These are phyloP conservation scores for Starmerella davenportii DNA, from an alignment of 805 yeast species.

Conservation along the genomic window DNA sequence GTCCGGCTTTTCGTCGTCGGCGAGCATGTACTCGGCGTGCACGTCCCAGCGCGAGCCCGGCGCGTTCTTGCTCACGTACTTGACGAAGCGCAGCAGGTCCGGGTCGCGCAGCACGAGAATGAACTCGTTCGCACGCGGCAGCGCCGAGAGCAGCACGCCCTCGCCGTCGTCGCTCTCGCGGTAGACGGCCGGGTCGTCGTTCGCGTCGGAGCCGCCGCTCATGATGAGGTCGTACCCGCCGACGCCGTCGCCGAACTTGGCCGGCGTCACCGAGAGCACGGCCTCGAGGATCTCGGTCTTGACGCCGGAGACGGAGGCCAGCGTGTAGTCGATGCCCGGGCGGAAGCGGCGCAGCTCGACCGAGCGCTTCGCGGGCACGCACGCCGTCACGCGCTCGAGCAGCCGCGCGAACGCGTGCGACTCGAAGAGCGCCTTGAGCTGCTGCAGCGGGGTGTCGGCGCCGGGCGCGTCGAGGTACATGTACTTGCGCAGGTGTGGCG, in stretches of 20 bases:
- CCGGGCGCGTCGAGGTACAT: constrained; percentile 44
- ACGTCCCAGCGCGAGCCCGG: constrained; percentile 90
- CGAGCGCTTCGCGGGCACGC: constrained; percentile 44
- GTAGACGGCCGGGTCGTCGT: constrained; percentile 74
- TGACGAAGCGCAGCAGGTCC: constrained; percentile 74
- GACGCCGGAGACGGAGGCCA: constrained; percentile 50
- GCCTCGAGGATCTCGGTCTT: constrained; percentile 47
- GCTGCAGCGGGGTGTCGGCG: constrained; percentile 15
- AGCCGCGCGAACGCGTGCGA: constrained; percentile 52
- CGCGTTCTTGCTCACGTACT: constrained; percentile 76
- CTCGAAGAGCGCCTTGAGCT: constrained; percentile 39
- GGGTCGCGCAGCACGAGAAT: constrained; percentile 66
- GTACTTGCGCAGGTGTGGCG: constrained; percentile 84
- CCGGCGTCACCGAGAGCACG: constrained; percentile 65
- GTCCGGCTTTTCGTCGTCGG: constrained; percentile 29
- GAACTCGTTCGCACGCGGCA: constrained; percentile 70
- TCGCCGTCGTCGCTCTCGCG: constrained; percentile 45
- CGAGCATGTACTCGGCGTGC: constrained; percentile 59
- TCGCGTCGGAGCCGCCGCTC: constrained; percentile 31
- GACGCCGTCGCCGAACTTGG: constrained; percentile 63
- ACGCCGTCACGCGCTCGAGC: constrained; percentile 42
- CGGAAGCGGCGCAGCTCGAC: constrained; percentile 69
- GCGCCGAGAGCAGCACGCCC: constrained; percentile 58
- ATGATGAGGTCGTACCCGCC: constrained; percentile 93
- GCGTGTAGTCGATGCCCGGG: constrained; percentile 84